phyloP scores from a whole-genome alignment of 139 green algal species.

The Pleodorina starrii region DNA sequence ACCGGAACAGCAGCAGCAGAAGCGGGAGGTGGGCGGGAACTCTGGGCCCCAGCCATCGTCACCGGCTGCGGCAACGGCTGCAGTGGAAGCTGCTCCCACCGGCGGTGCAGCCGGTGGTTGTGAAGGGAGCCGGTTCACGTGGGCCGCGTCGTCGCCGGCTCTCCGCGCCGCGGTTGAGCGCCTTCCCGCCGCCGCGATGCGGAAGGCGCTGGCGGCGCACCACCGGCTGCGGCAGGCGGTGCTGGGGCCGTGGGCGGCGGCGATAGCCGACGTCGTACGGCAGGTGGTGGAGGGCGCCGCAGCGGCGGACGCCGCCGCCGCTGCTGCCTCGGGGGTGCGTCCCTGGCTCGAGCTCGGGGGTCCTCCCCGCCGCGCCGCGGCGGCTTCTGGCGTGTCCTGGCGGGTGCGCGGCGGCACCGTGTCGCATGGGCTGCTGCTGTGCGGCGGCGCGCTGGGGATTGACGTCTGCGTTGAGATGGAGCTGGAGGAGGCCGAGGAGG shows the following conservation, averaged over 20 bases:
- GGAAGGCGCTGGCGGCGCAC: neutral
- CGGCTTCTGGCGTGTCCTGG: too few species aligned
- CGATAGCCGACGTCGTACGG: neutral
- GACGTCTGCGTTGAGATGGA: conserved; percentile 28
- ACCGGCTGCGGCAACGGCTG: neutral
- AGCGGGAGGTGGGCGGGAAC: neutral
- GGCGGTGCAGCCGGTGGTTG: neutral
- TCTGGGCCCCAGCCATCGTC: too few species aligned
- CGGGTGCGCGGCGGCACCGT: neutral
- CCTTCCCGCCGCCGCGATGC: neutral
- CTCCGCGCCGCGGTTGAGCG: neutral
- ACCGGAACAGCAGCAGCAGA: neutral
- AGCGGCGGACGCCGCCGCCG: neutral
- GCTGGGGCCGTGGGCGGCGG: neutral
- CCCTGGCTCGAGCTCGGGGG: too few species aligned
- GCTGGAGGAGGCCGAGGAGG: neutral
- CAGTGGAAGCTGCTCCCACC: neutral
- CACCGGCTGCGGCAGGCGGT: neutral
- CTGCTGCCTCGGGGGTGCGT: too few species aligned
- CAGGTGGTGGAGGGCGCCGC: neutral
- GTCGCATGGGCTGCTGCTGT: neutral
- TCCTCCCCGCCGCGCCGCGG: too few species aligned
- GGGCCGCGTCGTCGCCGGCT: neutral
- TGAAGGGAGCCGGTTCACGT: neutral
- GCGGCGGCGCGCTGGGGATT: neutral